These are phyloP conservation scores for Pseudopithomyces maydicus DNA, from an alignment of 2,329 filamentous ascomycete genomes.

Conservation along the genomic window DNA sequence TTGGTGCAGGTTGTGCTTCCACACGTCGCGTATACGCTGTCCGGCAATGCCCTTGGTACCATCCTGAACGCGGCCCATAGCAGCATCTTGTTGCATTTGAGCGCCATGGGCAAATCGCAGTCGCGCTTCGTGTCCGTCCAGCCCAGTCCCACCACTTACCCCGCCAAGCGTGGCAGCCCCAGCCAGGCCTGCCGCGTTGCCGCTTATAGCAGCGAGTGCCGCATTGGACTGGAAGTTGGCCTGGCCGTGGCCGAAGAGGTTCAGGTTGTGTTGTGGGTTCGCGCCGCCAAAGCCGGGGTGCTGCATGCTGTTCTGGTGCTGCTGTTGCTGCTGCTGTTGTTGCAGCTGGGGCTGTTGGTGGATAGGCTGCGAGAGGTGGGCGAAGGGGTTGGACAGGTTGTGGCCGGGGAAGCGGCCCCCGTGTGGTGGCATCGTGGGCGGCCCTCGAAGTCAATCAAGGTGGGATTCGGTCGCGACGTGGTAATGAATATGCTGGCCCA, in stretches of 20 bases:
- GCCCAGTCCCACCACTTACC: slow-evolving; percentile 63
- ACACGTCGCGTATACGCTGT: slow-evolving; percentile 90
- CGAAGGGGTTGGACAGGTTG: slow-evolving; percentile 64
- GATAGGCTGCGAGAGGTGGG: slow-evolving; percentile 56
- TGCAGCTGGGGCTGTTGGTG: slow-evolving; percentile 55
- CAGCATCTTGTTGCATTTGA: slow-evolving; percentile 55
- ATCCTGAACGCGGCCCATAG: slow-evolving; percentile 56
- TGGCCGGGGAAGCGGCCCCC: slow-evolving; percentile 63
- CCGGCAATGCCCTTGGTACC: slow-evolving; percentile 63
- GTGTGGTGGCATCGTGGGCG: slow-evolving; percentile 60
- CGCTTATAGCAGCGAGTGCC: slow-evolving; percentile 57
- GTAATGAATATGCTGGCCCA: neutral
- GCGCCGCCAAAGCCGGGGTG: slow-evolving; percentile 68
- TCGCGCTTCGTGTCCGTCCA: slow-evolving; percentile 85
- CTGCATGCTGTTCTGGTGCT: slow-evolving; percentile 51
- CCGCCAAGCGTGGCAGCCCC: slow-evolving; percentile 60
- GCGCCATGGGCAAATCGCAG: slow-evolving; percentile 84
- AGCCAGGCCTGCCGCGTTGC: slow-evolving; percentile 61
- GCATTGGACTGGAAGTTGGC: slow-evolving; percentile 55
- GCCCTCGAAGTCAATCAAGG: slow-evolving; percentile 21
- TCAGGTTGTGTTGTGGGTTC: slow-evolving; percentile 65
- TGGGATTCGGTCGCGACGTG: slow-evolving; percentile 3
- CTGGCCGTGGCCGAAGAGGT: slow-evolving; percentile 54
- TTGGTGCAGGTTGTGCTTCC: slow-evolving; percentile 87
- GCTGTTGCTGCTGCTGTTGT: slow-evolving; percentile 57